Conservation (phyloP, 257 asterid species). For the Anisodus acutangulus region DNA sequence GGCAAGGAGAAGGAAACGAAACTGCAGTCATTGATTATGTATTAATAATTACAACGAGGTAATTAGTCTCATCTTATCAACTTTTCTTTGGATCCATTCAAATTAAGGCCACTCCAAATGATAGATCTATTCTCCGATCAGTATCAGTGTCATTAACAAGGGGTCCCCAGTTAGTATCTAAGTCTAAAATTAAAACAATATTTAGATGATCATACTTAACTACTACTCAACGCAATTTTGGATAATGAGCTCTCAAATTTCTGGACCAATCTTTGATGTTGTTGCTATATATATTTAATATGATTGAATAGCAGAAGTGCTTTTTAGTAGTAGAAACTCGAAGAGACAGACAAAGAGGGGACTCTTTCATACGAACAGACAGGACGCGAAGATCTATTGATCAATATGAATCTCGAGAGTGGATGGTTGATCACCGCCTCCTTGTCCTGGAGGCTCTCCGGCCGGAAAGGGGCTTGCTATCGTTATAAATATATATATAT, state of each 20-base stretch:
- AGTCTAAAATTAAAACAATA: not conserved
- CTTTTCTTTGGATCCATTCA: not conserved
- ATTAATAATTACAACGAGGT: not conserved
- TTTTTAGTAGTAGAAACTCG: no score
- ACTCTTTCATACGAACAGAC: no score
- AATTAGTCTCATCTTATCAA: not conserved
- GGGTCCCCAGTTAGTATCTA: conserved; percentile 9
- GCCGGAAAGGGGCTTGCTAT: no score
- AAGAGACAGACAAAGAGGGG: no score
- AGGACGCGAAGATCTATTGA: no score
- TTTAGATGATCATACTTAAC: conserved; percentile 10
- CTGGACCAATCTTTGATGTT: not conserved
- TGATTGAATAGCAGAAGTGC: no score
- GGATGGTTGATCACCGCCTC: no score
- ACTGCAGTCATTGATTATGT: no score
- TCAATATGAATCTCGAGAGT: no score
- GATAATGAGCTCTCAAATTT: not conserved
- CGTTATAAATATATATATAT: no score
- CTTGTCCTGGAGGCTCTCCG: no score
- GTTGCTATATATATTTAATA: not conserved
- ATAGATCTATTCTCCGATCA: not conserved
- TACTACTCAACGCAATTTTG: not conserved
- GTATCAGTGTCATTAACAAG: not conserved
- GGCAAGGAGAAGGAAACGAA: not conserved
- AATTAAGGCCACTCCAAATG: no score